These are phyloP conservation scores for Ceratobasidium theobromae DNA, from an alignment of 1,284 basidiomycete species.

Conservation along the genomic window DNA sequence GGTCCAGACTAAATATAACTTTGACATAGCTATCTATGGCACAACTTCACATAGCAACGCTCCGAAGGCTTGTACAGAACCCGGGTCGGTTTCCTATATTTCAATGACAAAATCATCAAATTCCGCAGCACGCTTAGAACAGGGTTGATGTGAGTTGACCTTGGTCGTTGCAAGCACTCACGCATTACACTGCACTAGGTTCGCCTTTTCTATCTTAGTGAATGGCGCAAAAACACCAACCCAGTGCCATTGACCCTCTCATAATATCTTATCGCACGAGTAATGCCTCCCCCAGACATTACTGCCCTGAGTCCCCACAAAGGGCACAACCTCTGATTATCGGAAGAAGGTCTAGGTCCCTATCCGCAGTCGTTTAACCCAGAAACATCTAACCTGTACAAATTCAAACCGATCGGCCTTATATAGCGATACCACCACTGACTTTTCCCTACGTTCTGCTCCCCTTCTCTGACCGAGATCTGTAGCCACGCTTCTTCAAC, in stretches of 20 bases:
- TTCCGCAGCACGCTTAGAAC: slow-evolving; percentile 7
- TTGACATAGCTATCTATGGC: neutral
- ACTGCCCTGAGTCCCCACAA: neutral
- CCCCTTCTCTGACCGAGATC: no score
- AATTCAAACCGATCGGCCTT: neutral
- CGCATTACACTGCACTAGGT: neutral
- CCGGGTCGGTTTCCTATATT: neutral
- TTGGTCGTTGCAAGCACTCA: neutral
- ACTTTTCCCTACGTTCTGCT: neutral
- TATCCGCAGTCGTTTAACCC: slow-evolving; percentile 18
- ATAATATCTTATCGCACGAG: no score
- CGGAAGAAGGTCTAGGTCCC: neutral
- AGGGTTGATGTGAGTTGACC: neutral
- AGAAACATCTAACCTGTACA: neutral
- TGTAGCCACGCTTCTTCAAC: neutral
- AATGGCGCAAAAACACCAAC: neutral
- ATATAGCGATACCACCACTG: neutral
- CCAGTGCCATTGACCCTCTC: no score
- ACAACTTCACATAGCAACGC: neutral
- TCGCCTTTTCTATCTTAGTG: neutral
- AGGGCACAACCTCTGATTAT: neutral
- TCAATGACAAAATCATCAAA: neutral
- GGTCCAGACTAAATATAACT: neutral
- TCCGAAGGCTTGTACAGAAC: neutral
- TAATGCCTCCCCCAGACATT: no score